Conservation (phyloP, 495 filamentous ascomycete genomes). For the Penicillium ucsense region DNA sequence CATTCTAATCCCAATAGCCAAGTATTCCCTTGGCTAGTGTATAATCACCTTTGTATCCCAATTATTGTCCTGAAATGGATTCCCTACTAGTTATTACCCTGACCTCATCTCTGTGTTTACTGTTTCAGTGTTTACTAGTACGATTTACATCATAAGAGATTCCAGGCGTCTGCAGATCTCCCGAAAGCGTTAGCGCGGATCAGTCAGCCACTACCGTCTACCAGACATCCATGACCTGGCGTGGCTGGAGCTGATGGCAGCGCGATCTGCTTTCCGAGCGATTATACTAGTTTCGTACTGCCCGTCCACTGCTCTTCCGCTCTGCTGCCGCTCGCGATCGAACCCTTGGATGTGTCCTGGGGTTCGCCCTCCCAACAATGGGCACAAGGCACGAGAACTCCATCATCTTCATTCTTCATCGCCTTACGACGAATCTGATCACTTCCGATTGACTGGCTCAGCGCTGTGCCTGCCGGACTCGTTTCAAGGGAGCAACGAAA, state of each 20-base stretch:
- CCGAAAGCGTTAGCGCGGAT: not conserved
- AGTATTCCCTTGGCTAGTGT: no score
- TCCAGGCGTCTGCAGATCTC: not conserved
- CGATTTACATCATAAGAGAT: no score
- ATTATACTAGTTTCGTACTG: not conserved
- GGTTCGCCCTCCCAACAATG: conserved; percentile 9
- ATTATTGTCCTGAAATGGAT: no score
- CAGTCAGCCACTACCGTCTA: not conserved
- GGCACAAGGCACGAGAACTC: conserved; percentile 1
- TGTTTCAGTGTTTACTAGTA: no score
- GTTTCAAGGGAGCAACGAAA: not conserved
- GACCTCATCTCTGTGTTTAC: no score
- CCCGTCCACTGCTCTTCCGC: no score
- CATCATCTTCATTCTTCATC: not conserved
- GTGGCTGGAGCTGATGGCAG: not conserved
- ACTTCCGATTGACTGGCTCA: no score
- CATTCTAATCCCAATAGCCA: no score
- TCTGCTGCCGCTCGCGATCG: not conserved
- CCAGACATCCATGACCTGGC: not conserved
- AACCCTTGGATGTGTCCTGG: not conserved
- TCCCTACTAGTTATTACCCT: no score
- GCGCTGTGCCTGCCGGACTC: no score
- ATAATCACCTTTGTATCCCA: no score
- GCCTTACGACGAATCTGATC: not conserved
- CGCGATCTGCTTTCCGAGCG: not conserved